These are phyloP conservation scores for Penicillium sp. DNA, from an alignment of 2,329 filamentous ascomycete genomes.

Conservation along the genomic window DNA sequence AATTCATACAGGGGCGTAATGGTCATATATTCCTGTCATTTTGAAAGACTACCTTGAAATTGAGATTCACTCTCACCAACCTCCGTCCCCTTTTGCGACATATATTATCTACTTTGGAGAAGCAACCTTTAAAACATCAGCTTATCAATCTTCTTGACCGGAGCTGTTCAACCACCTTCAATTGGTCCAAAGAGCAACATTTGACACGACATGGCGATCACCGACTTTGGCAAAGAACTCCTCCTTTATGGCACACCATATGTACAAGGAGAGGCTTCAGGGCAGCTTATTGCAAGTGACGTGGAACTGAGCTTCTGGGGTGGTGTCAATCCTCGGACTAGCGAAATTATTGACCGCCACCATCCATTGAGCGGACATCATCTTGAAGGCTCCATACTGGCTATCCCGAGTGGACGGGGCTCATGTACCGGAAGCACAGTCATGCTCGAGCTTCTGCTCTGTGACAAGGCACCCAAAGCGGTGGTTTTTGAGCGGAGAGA, in stretches of 20 bases:
- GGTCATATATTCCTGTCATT: no score
- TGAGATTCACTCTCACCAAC: no score
- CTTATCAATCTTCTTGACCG: no score
- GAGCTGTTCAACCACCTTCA: no score
- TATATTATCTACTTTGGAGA: no score
- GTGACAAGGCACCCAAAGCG: conserved; percentile 38
- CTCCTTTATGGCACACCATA: not conserved
- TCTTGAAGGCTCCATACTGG: conserved; percentile 39
- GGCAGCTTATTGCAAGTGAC: conserved; percentile 29
- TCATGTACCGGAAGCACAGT: conserved; percentile 50
- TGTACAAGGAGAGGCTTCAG: conserved; percentile 13
- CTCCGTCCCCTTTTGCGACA: no score
- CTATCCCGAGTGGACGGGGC: conserved; percentile 48
- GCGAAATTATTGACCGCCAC: conserved; percentile 46
- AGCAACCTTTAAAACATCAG: no score
- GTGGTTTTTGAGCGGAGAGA: conserved; percentile 46
- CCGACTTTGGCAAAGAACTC: not conserved
- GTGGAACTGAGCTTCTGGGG: conserved; percentile 49
- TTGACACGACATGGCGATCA: not conserved
- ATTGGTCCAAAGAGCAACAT: no score
- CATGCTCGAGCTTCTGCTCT: conserved; percentile 48
- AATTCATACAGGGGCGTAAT: no score
- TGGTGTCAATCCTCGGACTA: conserved; percentile 43
- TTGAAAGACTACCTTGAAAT: no score
- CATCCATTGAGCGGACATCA: conserved; percentile 40